phyloP scores from a whole-genome alignment of 148 eudicot genomes.

The Silene conica region DNA sequence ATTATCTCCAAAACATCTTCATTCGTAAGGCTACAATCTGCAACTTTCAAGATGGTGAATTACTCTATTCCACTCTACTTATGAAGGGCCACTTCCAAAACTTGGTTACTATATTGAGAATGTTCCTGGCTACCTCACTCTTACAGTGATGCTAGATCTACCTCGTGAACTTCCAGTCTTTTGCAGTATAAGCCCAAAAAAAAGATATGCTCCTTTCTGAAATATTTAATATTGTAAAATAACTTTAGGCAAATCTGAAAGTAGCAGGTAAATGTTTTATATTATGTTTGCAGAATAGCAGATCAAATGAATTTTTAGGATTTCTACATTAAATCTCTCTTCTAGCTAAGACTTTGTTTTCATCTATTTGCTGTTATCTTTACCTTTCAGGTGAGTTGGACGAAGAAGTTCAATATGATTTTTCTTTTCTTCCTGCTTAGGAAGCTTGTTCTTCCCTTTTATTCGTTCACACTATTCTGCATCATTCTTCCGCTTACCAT shows the following conservation, averaged over 20 bases:
- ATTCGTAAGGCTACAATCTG: not conserved
- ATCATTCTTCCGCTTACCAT: constrained; percentile 86
- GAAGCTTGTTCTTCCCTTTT: constrained; percentile 85
- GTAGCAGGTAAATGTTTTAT: no score
- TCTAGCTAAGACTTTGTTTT: not conserved
- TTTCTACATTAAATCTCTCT: not conserved
- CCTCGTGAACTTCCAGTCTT: not conserved
- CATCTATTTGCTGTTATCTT: constrained; percentile 8
- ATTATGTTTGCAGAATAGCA: constrained; percentile 8
- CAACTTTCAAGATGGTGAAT: not conserved
- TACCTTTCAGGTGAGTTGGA: constrained; percentile 68
- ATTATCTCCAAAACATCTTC: not conserved
- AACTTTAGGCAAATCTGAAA: no score
- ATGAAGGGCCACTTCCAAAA: not conserved
- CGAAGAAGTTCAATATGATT: constrained; percentile 72
- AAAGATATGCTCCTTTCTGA: not conserved
- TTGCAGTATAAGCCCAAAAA: no score
- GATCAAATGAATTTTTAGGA: not conserved
- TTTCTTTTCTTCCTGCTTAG: constrained; percentile 84
- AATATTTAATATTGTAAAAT: not conserved
- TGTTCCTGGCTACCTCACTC: no score
- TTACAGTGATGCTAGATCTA: no score
- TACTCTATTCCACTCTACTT: not conserved
- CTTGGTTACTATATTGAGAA: no score
- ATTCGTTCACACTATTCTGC: constrained; percentile 92